These are phyloP conservation scores for Ophiostoma pallidulum DNA, from an alignment of 2,329 filamentous ascomycete species.

Conservation along the genomic window DNA sequence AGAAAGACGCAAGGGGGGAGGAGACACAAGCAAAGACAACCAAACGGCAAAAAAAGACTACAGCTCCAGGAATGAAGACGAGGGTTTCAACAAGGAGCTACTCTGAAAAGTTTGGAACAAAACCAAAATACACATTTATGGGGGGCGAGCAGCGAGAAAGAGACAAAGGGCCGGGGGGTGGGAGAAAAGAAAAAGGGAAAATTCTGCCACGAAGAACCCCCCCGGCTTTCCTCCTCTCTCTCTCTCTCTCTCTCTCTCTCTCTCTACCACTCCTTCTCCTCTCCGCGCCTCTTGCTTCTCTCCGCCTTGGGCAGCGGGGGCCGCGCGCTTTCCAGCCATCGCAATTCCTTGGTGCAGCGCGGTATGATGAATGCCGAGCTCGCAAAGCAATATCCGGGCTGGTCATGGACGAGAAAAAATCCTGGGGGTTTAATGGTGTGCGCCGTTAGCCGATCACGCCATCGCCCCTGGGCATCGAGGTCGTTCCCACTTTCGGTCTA, in stretches of 20 bases:
- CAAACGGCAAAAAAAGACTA: background rate
- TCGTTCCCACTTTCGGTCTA: background rate
- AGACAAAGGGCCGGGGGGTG: background rate
- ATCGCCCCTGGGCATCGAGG: constrained; percentile 1
- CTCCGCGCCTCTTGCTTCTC: background rate
- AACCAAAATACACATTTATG: background rate
- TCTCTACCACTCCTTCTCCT: background rate
- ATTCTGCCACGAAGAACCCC: background rate
- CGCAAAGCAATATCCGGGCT: no score
- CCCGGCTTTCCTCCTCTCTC: background rate
- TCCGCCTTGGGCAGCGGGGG: background rate
- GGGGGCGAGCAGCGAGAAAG: background rate
- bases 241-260: background rate
- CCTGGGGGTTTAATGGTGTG: constrained; percentile 9
- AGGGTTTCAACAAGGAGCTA: background rate
- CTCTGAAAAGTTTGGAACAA: background rate
- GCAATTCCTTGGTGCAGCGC: background rate
- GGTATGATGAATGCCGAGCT: no score
- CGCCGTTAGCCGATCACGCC: constrained; percentile 10
- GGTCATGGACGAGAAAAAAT: no score
- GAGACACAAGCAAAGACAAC: background rate
- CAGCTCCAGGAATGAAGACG: background rate
- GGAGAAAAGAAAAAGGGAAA: background rate
- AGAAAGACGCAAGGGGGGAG: background rate
- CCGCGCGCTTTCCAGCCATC: no score